A percentile compares a stretch with the other conserved stretches of the same genome.
Evolutionary conservation across 352 stramenopile species (phyloP).

Genomic region (Aphanomyces euteiches): DNA sequence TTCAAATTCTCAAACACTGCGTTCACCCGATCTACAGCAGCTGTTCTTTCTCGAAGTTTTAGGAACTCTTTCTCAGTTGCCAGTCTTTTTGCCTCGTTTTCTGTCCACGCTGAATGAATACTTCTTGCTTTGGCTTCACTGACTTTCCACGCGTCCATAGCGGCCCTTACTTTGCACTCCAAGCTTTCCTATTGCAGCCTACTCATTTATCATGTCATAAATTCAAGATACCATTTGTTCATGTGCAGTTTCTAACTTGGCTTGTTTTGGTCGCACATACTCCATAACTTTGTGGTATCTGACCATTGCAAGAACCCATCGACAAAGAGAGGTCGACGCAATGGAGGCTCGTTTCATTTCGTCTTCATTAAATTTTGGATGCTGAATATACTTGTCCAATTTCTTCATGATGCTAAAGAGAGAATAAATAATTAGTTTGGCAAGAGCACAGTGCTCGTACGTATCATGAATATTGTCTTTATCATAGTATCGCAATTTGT

Average conservation of each 20-base stretch:
- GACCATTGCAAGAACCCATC: conserved; percentile 66
- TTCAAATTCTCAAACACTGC: conserved; percentile 27
- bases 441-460: neutral
- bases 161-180: conserved; percentile 13
- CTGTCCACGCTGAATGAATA: conserved; percentile 40
- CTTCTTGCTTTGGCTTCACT: conserved; percentile 42
- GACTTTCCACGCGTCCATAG: conserved; percentile 33
- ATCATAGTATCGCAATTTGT: conserved; percentile 55
- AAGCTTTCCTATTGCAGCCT: conserved; percentile 45
- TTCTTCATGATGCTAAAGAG: conserved; percentile 41
- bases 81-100: conserved; percentile 47
- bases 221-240: conserved; percentile 36
- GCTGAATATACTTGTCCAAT: conserved; percentile 57
- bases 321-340: conserved; percentile 63
- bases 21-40: conserved; percentile 16
- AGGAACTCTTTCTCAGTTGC: conserved; percentile 31
- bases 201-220: no score
- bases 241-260: conserved; percentile 45
- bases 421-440: neutral
- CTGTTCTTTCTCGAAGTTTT: neutral
- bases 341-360: conserved; percentile 69
- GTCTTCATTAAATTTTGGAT: conserved; percentile 73
- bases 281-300: conserved; percentile 70
- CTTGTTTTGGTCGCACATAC: conserved; percentile 49
- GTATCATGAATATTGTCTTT: conserved; percentile 40